Evolutionary conservation across 2,329 filamentous ascomycete genomes (phyloP).

Genomic region (Sporothrix pallida): DNA sequence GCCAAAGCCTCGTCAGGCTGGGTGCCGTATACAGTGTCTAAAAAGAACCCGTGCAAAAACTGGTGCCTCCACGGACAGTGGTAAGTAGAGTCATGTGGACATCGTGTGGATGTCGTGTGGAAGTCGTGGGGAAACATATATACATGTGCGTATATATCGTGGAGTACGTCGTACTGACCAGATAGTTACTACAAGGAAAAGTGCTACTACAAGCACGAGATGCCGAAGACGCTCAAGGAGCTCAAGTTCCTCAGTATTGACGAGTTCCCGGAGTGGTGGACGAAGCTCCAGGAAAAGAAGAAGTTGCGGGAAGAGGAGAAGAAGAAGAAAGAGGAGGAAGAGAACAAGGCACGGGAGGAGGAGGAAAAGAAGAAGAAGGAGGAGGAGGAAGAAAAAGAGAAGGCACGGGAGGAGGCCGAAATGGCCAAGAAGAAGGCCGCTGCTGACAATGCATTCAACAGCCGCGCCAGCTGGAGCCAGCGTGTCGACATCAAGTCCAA

Average conservation of each 20-base stretch:
- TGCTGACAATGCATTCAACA: neutral
- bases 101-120: too few relatives aligned
- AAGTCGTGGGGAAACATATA: too few relatives aligned
- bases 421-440: neutral
- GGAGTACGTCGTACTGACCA: neutral
- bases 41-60: slow-evolving; percentile 36
- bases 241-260: slow-evolving; percentile 52
- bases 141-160: too few relatives aligned
- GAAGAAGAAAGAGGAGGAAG: neutral
- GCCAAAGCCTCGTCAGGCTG: slow-evolving; percentile 43
- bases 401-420: neutral
- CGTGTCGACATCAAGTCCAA: neutral
- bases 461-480: too few relatives aligned
- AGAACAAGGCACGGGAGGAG: neutral
- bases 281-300: slow-evolving; percentile 18
- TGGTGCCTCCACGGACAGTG: slow-evolving; percentile 57
- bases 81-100: slow-evolving; percentile 20
- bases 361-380: neutral
- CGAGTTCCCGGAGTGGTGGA: slow-evolving; percentile 54
- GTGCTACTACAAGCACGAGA: slow-evolving; percentile 55
- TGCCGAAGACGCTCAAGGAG: slow-evolving; percentile 52
- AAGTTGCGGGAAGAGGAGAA: neutral
- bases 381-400: neutral
- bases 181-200: slow-evolving; percentile 49
- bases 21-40: too few relatives aligned